Evolutionary conservation across 2,329 filamentous ascomycete species (phyloP).

Genomic region (Cladophialophora psammophila): DNA sequence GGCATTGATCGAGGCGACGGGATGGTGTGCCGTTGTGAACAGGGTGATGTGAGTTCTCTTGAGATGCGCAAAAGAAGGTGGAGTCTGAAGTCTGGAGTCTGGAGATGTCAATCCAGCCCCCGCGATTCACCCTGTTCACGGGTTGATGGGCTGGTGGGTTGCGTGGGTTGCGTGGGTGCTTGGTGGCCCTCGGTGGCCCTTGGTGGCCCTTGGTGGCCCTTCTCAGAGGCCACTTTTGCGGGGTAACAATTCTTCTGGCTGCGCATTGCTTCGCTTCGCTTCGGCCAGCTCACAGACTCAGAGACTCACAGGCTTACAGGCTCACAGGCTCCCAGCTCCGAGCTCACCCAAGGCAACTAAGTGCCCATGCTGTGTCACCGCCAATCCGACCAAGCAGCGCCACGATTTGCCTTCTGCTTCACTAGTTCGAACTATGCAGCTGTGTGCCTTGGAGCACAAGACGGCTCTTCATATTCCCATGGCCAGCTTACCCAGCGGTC

Average conservation of each 20-base stretch:
- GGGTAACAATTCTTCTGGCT: not conserved
- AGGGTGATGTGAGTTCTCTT: not conserved
- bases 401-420: not conserved
- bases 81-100: not conserved
- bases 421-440: not conserved
- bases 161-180: too few relatives aligned
- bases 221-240: not conserved
- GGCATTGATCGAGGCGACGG: not conserved
- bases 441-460: not conserved
- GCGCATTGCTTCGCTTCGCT: conserved; percentile 1
- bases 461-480: not conserved
- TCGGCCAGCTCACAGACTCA: not conserved
- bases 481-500: not conserved
- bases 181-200: too few relatives aligned
- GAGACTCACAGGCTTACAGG: too few relatives aligned
- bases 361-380: not conserved
- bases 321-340: too few relatives aligned
- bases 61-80: conserved; percentile 3
- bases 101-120: not conserved
- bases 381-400: conserved; percentile 2
- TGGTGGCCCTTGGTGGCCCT: not conserved
- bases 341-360: too few relatives aligned
- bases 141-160: not conserved
- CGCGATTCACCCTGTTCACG: not conserved
- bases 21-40: not conserved